Conservation (phyloP, 2,329 filamentous ascomycete genomes). For the Colletotrichum musicola region DNA sequence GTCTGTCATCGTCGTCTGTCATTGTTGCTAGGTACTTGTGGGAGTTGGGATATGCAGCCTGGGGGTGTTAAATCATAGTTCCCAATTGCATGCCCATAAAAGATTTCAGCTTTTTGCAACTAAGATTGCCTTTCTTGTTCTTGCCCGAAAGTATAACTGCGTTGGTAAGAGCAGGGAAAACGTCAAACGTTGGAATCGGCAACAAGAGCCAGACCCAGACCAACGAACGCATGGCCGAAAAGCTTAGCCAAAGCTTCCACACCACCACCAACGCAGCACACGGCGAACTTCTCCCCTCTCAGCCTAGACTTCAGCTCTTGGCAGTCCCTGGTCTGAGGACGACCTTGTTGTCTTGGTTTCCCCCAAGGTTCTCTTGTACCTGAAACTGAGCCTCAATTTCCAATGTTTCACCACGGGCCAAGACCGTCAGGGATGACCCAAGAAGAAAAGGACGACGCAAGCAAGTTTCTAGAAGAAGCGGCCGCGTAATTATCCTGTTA, state of each 20-base stretch:
- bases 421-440: conserved; percentile 9
- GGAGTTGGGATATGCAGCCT: too few species aligned
- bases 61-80: too few species aligned
- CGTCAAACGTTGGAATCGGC: too few species aligned
- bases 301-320: not conserved
- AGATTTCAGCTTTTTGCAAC: too few species aligned
- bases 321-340: not conserved
- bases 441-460: not conserved
- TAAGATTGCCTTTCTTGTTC: too few species aligned
- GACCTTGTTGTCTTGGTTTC: not conserved
- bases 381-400: conserved; percentile 27
- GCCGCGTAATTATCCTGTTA: not conserved
- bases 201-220: not conserved
- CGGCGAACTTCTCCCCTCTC: not conserved
- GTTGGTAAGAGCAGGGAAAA: too few species aligned
- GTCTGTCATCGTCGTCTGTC: too few species aligned
- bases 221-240: conserved; percentile 3
- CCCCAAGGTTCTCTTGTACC: not conserved
- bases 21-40: too few species aligned
- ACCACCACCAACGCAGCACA: not conserved
- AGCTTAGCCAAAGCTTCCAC: conserved; percentile 7
- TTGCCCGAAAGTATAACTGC: too few species aligned
- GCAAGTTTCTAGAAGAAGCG: not conserved
- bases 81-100: too few species aligned
- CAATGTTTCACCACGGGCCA: conserved; percentile 15